These are phyloP conservation scores for Akebia trifoliata DNA, from an alignment of 164 flowering plant species.

Conservation along the genomic window DNA sequence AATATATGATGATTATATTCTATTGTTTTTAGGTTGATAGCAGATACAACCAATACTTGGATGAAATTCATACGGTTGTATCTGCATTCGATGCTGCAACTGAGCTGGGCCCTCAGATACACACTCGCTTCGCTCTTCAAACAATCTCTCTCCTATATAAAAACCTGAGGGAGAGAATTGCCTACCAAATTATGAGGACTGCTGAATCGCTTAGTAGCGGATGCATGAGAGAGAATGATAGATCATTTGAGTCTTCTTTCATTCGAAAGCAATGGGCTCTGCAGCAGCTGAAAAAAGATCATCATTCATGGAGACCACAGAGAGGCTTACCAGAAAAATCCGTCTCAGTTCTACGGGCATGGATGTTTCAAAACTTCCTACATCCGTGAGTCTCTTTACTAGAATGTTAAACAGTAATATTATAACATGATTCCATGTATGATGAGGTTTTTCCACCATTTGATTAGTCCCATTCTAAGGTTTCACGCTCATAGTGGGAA, in stretches of 20 bases:
- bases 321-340: slow-evolving; percentile 95
- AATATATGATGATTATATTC: background rate
- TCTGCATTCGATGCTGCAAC: slow-evolving; percentile 85
- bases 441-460: too few relatives aligned
- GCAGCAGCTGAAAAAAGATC: slow-evolving; percentile 73
- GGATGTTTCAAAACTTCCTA: slow-evolving; percentile 98
- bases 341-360: slow-evolving; percentile 80
- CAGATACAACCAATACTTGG: slow-evolving; percentile 63
- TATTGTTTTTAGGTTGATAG: slow-evolving; percentile 61
- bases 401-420: background rate
- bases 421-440: background rate
- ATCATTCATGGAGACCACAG: slow-evolving; percentile 86
- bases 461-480: too few relatives aligned
- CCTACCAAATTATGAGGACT: slow-evolving; percentile 54
- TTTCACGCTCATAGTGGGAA: too few relatives aligned
- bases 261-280: slow-evolving; percentile 82
- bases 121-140: slow-evolving; percentile 68
- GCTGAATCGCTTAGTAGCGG: slow-evolving; percentile 27
- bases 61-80: slow-evolving; percentile 64
- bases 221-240: slow-evolving; percentile 30
- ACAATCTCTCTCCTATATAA: slow-evolving; percentile 54
- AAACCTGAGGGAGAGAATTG: slow-evolving; percentile 64
- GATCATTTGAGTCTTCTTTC: slow-evolving; percentile 48
- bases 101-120: slow-evolving; percentile 66
- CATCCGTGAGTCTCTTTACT: slow-evolving; percentile 66